Evolutionary conservation across 306 rosid genomes (phyloP).

Genomic region (Dicorynia guianensis): DNA sequence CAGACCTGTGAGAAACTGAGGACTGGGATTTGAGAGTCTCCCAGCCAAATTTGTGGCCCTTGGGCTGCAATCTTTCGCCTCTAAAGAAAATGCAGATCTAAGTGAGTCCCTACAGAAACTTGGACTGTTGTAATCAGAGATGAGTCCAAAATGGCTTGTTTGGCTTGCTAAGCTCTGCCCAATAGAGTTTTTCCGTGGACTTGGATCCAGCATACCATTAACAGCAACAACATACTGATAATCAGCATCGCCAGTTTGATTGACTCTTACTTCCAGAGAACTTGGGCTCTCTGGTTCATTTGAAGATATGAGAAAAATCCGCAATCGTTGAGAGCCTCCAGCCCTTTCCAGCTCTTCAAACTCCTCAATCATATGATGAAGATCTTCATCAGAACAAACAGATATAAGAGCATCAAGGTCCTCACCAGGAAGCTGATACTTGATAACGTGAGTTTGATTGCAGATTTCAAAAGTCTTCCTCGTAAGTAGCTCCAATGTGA

Average conservation of each 20-base stretch:
- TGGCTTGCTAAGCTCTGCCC: slow-evolving; percentile 68
- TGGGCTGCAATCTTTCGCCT: slow-evolving; percentile 57
- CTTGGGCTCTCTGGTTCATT: slow-evolving; percentile 74
- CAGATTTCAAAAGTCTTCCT: slow-evolving; percentile 74
- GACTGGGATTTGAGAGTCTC: slow-evolving; percentile 46
- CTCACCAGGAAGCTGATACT: slow-evolving; percentile 97
- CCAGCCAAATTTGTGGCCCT: slow-evolving; percentile 53
- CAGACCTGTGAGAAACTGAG: slow-evolving; percentile 57
- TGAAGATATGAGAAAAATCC: slow-evolving; percentile 81
- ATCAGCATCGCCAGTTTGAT: slow-evolving; percentile 61
- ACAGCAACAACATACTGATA: slow-evolving; percentile 81
- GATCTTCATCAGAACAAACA: slow-evolving; percentile 93
- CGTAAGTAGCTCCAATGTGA: slow-evolving; percentile 65
- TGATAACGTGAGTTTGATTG: slow-evolving; percentile 74
- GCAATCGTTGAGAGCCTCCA: slow-evolving; percentile 77
- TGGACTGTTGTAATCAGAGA: slow-evolving; percentile 66
- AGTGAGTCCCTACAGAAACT: slow-evolving; percentile 55
- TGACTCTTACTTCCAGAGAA: slow-evolving; percentile 62
- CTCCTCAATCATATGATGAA: slow-evolving; percentile 90
- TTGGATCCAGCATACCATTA: slow-evolving; percentile 74
- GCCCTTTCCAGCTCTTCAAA: slow-evolving; percentile 78
- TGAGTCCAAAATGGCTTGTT: slow-evolving; percentile 62
- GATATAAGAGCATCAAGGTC: slow-evolving; percentile 97
- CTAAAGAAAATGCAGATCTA: slow-evolving; percentile 55
- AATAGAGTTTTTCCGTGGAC: slow-evolving; percentile 58